Evolutionary conservation across 1,284 basidiomycete genomes (phyloP).

Genomic region (Leccinum subrobustum): DNA sequence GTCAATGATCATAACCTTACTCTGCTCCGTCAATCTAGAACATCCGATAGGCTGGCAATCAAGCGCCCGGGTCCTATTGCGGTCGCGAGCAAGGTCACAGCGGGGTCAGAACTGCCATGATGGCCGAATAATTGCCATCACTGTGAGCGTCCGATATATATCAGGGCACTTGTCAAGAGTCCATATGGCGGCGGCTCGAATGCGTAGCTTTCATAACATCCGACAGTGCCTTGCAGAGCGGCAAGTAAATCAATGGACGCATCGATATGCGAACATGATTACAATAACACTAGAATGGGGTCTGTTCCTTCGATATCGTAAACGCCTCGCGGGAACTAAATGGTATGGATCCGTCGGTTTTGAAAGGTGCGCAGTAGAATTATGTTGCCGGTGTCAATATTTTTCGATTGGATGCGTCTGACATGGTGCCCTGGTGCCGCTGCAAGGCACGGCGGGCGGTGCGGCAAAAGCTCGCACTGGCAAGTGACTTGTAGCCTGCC

Average conservation of each 20-base stretch:
- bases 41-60: background rate
- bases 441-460: background rate
- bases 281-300: background rate
- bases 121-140: background rate
- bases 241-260: background rate
- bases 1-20: background rate
- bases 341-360: background rate
- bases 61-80: background rate
- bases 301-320: conserved; percentile 3
- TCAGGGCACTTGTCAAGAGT: background rate
- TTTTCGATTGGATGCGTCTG: background rate
- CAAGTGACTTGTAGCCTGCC: background rate
- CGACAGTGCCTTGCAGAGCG: background rate
- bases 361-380: background rate
- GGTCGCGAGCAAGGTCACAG: background rate
- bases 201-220: background rate
- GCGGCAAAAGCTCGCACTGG: background rate
- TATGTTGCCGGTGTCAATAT: background rate
- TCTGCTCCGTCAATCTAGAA: background rate
- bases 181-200: background rate
- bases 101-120: background rate
- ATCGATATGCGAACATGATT: background rate
- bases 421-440: background rate
- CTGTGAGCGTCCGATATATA: background rate
- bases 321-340: conserved; percentile 8